phyloP scores from a whole-genome alignment of 805 yeast species.

The Pichia eremophila region DNA sequence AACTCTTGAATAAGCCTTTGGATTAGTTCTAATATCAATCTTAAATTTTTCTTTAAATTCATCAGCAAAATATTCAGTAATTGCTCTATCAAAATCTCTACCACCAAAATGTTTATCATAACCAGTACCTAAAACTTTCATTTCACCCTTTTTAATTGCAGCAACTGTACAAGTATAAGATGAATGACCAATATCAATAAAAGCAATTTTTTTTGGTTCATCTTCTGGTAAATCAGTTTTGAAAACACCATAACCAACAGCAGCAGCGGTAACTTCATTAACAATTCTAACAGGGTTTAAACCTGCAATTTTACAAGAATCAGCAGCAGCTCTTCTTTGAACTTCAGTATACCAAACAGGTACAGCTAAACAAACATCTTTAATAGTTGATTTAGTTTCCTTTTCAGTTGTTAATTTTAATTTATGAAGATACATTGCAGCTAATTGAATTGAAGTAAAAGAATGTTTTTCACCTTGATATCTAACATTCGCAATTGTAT shows the following conservation, averaged over 20 bases:
- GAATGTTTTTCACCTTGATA: slow-evolving; percentile 68
- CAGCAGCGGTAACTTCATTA: slow-evolving; percentile 97
- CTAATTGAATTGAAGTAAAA: slow-evolving; percentile 81
- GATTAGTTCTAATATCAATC: slow-evolving; percentile 82
- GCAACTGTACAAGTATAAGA: slow-evolving; percentile 85
- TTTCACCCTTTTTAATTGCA: slow-evolving; percentile 91
- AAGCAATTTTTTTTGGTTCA: slow-evolving; percentile 80
- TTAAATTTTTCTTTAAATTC: slow-evolving; percentile 88
- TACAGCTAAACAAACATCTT: slow-evolving; percentile 88
- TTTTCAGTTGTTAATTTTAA: slow-evolving; percentile 68
- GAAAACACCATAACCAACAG: slow-evolving; percentile 98
- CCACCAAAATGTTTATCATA: slow-evolving; percentile 97
- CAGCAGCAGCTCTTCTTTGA: slow-evolving; percentile 93
- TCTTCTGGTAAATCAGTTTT: slow-evolving; percentile 95
- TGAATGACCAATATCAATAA: slow-evolving; percentile 96
- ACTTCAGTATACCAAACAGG: slow-evolving; percentile 96
- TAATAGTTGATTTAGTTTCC: slow-evolving; percentile 75
- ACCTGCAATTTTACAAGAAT: slow-evolving; percentile 93
- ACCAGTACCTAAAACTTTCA: slow-evolving; percentile 85
- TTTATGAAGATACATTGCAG: slow-evolving; percentile 92
- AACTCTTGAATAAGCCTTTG: slow-evolving; percentile 93
- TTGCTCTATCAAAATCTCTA: slow-evolving; percentile 89
- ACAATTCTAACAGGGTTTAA: slow-evolving; percentile 97
- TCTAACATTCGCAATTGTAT: slow-evolving; percentile 78
- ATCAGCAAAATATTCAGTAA: slow-evolving; percentile 89